These are phyloP conservation scores for Glycine latifolia DNA, from an alignment of 306 rosid species.

Conservation along the genomic window DNA sequence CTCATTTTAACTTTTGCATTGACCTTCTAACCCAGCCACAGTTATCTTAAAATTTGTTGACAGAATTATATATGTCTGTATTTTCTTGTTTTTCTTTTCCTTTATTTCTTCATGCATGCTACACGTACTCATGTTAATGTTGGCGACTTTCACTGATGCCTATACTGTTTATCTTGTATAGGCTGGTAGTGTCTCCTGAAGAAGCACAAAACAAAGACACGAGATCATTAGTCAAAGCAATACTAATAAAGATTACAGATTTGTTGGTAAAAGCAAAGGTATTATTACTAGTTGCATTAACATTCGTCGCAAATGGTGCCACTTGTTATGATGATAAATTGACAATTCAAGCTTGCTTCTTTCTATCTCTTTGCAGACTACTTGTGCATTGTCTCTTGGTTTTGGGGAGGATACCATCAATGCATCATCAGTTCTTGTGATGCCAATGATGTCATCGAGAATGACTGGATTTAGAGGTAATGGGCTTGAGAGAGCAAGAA, in stretches of 20 bases:
- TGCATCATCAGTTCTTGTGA: constrained; percentile 90
- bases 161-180: constrained; percentile 41
- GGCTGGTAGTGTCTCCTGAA: constrained; percentile 67
- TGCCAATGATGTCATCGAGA: constrained; percentile 99
- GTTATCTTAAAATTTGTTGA: neutral
- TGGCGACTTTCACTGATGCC: constrained; percentile 24
- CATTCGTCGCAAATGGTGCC: constrained; percentile 4
- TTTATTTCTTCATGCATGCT: neutral
- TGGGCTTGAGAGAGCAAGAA: constrained; percentile 69
- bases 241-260: constrained; percentile 63
- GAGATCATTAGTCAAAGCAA: constrained; percentile 64
- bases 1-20: constrained; percentile 6
- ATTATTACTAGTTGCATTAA: constrained; percentile 35
- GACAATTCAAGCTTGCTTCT: constrained; percentile 22
- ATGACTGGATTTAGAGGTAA: constrained; percentile 92
- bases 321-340: constrained; percentile 18
- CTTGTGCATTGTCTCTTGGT: constrained; percentile 78
- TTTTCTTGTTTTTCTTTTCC: neutral
- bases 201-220: constrained; percentile 65
- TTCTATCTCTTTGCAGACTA: constrained; percentile 60
- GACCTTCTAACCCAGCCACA: neutral
- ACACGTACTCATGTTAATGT: neutral
- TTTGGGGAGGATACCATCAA: constrained; percentile 90
- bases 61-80: neutral
- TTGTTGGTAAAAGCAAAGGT: constrained; percentile 85